Evolutionary conservation across 2,329 filamentous ascomycete genomes (phyloP), one percentile per base, ranked within the genome.

Genomic region (Colletotrichum sp.): DNA sequence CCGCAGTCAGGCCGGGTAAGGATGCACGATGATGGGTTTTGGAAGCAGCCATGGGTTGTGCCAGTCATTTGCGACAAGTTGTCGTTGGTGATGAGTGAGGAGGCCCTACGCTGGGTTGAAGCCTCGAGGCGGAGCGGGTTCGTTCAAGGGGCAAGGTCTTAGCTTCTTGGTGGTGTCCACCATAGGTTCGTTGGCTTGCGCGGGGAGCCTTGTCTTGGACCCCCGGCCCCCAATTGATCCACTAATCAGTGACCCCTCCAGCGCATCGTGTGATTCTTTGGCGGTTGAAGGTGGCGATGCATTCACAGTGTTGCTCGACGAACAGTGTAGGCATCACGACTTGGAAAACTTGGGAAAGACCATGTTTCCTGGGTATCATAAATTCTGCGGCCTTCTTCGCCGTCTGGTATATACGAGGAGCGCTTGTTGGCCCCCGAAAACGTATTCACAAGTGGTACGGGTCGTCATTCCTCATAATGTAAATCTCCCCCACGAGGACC

Each of bases 401-500:
- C n/a, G n/a, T n/a, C n/a, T n/a, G n/a, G n/a, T n/a, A n/a, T n/a
- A n/a, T n/a, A n/a, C n/a, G n/a, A n/a, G n/a, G n/a, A n/a, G n/a
- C n/a, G n/a, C n/a, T 5, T 32, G 9, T 6, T 8, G 28, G 30
- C 21, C 8, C 32, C 52, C 13, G 24, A 44, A 44, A 44, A 62
- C 26, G 52, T 69, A 44, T 69, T 69, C 67, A 69, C 67, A 69
- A 30, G 5, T 73, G 77, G 28, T 92, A 80, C 2, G 87, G 85
- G 16, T 76, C 72, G 6, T 81, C 83, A 26, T 82, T 82, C 75
- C 90, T 86, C 32, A 88, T 85, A 64, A 94, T 88, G 77, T 93
- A 94, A 1, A 94, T 87, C 83, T 94, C 89, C 0, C 90, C 92
- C 9, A 93, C 85, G 12, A 95, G 84, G 1, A 93, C 90, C 0